Percentiles rank a stretch among this genome's conserved stretches.
These are phyloP conservation scores for Penicillium psychrosexuale DNA, from an alignment of 2,329 filamentous ascomycete genomes.

Conservation along the genomic window DNA sequence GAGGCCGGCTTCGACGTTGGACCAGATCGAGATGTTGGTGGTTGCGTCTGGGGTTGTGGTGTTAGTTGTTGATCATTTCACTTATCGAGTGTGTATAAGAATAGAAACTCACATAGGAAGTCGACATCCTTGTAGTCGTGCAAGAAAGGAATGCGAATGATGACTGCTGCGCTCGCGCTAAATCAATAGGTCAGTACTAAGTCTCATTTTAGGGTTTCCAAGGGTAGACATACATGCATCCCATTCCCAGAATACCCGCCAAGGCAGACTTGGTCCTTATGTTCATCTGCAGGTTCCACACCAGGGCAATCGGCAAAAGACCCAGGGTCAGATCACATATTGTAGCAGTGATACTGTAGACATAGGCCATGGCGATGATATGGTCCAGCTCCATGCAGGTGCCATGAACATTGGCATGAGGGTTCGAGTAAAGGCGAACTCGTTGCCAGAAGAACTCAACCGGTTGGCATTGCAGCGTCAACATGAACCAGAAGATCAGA, in stretches of 20 bases:
- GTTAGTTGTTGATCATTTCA: slow-evolving; percentile 11
- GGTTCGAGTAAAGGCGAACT: slow-evolving; percentile 16
- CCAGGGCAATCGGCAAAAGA: slow-evolving; percentile 54
- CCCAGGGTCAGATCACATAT: slow-evolving; percentile 53
- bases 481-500: slow-evolving; percentile 50
- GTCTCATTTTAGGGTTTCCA: not conserved
- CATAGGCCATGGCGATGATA: slow-evolving; percentile 53
- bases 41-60: slow-evolving; percentile 28
- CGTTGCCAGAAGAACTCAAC: slow-evolving; percentile 52
- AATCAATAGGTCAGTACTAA: not conserved
- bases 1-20: slow-evolving; percentile 38
- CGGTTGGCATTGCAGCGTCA: slow-evolving; percentile 54
- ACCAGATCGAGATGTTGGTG: slow-evolving; percentile 41
- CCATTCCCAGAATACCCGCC: slow-evolving; percentile 55
- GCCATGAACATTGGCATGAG: slow-evolving; percentile 14
- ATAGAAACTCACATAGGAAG: slow-evolving; percentile 33
- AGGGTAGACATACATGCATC: slow-evolving; percentile 45
- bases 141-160: slow-evolving; percentile 37
- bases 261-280: slow-evolving; percentile 52
- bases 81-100: not conserved
- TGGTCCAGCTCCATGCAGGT: slow-evolving; percentile 45
- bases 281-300: slow-evolving; percentile 57
- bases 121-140: slow-evolving; percentile 32
- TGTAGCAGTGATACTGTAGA: slow-evolving; percentile 50
- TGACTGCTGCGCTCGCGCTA: slow-evolving; percentile 37